Conservation (phyloP, 768 basidiomycete species). For the Leccinum ochraceum region DNA sequence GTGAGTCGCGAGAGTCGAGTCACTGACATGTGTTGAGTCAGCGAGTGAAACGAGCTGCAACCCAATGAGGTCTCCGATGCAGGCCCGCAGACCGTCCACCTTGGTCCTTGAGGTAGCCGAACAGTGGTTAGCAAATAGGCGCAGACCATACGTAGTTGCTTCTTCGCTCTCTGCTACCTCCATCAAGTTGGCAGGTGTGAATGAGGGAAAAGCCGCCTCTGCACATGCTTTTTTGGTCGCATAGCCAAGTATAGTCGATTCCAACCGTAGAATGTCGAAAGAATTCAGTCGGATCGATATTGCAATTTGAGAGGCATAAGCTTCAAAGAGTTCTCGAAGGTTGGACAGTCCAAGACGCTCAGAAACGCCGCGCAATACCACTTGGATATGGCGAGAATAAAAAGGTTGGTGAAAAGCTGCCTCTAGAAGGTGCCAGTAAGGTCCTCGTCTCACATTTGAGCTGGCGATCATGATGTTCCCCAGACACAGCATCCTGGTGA, state of each 20-base stretch:
- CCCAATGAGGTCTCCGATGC: constrained; percentile 72
- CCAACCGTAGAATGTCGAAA: constrained; percentile 59
- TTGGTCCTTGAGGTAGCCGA: constrained; percentile 50
- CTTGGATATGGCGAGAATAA: constrained; percentile 38
- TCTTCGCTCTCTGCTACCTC: constrained; percentile 35
- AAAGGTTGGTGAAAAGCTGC: constrained; percentile 42
- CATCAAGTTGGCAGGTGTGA: constrained; percentile 68
- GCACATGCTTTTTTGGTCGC: constrained; percentile 64
- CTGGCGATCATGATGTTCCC: constrained; percentile 81
- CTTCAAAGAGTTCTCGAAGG: constrained; percentile 67
- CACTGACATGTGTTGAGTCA: constrained; percentile 28
- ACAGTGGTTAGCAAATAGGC: constrained; percentile 63
- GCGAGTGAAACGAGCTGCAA: constrained; percentile 54
- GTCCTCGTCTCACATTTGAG: constrained; percentile 72
- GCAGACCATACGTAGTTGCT: constrained; percentile 38
- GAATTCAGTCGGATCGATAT: constrained; percentile 56
- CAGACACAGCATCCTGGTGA: constrained; percentile 68
- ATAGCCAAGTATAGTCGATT: constrained; percentile 78
- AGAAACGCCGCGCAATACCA: constrained; percentile 62
- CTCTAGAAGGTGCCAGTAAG: constrained; percentile 90
- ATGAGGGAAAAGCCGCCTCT: constrained; percentile 60
- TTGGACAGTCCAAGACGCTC: constrained; percentile 63
- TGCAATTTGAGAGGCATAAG: constrained; percentile 77
- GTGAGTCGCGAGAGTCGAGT: constrained; percentile 24
- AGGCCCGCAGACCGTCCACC: constrained; percentile 55